Conservation (phyloP, 2,329 filamentous ascomycete genomes). For the Onygenales sp. region DNA sequence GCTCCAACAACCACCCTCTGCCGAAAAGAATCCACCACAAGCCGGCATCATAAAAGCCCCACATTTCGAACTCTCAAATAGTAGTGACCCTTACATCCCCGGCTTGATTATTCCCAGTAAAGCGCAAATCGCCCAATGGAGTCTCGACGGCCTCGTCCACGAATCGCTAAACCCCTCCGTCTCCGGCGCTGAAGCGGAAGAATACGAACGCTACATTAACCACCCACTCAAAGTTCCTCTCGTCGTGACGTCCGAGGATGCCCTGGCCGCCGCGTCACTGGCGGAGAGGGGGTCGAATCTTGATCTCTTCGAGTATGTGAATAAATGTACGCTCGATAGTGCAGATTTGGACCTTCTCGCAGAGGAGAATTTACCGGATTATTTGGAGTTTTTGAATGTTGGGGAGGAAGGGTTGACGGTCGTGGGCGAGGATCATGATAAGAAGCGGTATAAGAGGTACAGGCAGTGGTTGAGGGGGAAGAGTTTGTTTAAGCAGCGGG, state of each 20-base stretch:
- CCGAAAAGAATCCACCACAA: slow-evolving; percentile 24
- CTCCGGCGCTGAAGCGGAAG: slow-evolving; percentile 63
- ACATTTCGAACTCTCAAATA: slow-evolving; percentile 18
- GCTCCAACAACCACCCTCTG: slow-evolving; percentile 23
- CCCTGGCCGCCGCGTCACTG: slow-evolving; percentile 25
- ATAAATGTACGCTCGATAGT: slow-evolving; percentile 56
- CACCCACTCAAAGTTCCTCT: slow-evolving; percentile 85
- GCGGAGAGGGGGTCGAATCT: slow-evolving; percentile 33
- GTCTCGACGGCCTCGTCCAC: slow-evolving; percentile 62
- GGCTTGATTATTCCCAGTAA: slow-evolving; percentile 54
- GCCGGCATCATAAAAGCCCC: slow-evolving; percentile 50
- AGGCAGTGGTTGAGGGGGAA: slow-evolving; percentile 90
- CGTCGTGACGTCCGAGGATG: slow-evolving; percentile 35
- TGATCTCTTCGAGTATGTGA: slow-evolving; percentile 75
- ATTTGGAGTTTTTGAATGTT: slow-evolving; percentile 65
- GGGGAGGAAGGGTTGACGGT: slow-evolving; percentile 81
- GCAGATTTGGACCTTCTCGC: slow-evolving; percentile 32
- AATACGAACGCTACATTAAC: slow-evolving; percentile 80
- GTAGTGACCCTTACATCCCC: slow-evolving; percentile 13
- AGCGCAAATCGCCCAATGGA: slow-evolving; percentile 66
- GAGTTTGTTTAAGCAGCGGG: slow-evolving; percentile 87
- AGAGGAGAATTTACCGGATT: slow-evolving; percentile 62
- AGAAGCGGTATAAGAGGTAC: slow-evolving; percentile 96
- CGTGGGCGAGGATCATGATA: slow-evolving; percentile 71
- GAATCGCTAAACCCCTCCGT: slow-evolving; percentile 82